Base-by-base conservation (phyloP, 371 early-diverging fungal genomes). In the Thermomucor indicae-seudaticae region DNA sequence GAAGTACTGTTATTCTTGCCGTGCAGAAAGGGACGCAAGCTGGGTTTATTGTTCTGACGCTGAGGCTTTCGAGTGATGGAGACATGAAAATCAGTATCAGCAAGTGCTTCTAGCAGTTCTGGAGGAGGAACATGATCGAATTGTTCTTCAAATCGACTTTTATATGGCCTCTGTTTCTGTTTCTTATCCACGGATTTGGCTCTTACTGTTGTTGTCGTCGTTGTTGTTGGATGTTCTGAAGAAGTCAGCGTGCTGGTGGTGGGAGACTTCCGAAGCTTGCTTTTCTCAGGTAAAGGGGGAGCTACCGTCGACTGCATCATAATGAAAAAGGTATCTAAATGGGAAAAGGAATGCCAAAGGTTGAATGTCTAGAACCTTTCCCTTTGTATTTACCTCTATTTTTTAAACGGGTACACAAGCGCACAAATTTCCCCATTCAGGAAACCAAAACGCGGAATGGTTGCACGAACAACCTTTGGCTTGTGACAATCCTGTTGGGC, bases 91-190 rank as follows among this genome's bases (percentile, higher is more conserved):
- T 51, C 43, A 10, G 32, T 53, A 10, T 53, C 50, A 1, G 44
- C 27, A 4, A 55, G 34, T 3, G 49, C 43, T 8, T 61, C 52
- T 16, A 61, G 27, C 7, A 55, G 32, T 45, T 55, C 61, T 17
- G 48, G 47, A 7, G 56, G 61, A 16, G 56, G 56, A 28, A 48
- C 31, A 4, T 55, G 44, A 14, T 67, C 72, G 43, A 71, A 67
- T 31, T 67, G 62, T 20, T 67, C 67, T n/a, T 44, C 62, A 29
- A 64, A 67, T 8, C 65, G 45, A 20, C 67, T 64, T 32, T 54
- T 47, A 25, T 14, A n/a, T n/a, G n/a, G n/a, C n/a, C n/a, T n/a
- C n/a, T n/a, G n/a, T n/a, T n/a, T 34, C 5, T 7, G 14, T 27
- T 37, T 10, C 37, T 37, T 37, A 16, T 3, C 37, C 19, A 11